A percentile compares a stretch with the other conserved stretches of the same genome.
Conservation (phyloP, 2,329 filamentous ascomycete genomes). For the Zymoseptoria crescenta region DNA sequence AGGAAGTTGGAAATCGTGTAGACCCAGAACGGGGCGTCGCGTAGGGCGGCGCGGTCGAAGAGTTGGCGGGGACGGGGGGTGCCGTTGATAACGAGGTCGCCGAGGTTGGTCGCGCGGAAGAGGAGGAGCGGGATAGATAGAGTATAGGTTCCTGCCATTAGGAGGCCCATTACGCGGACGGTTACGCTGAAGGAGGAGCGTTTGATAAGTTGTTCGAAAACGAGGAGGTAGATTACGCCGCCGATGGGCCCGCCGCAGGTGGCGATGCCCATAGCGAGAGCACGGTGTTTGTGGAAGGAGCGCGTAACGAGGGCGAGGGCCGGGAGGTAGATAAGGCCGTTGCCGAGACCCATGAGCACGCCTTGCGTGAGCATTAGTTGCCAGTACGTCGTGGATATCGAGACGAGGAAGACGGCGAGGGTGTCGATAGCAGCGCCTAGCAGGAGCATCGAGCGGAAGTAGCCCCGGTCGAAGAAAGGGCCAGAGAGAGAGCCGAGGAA, state of each 20-base stretch:
- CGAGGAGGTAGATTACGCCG: slow-evolving; percentile 45
- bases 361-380: slow-evolving; percentile 47
- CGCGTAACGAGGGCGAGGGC: slow-evolving; percentile 39
- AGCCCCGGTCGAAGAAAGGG: slow-evolving; percentile 43
- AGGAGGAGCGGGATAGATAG: slow-evolving; percentile 31
- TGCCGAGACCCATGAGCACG: slow-evolving; percentile 26
- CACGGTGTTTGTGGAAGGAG: slow-evolving; percentile 41
- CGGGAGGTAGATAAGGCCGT: slow-evolving; percentile 53
- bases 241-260: slow-evolving; percentile 44
- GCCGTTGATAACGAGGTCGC: slow-evolving; percentile 22
- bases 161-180: slow-evolving; percentile 44
- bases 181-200: slow-evolving; percentile 43
- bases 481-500: slow-evolving; percentile 43
- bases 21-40: slow-evolving; percentile 33
- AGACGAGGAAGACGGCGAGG: slow-evolving; percentile 45
- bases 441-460: slow-evolving; percentile 36
- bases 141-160: slow-evolving; percentile 37
- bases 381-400: slow-evolving; percentile 41
- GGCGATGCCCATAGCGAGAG: slow-evolving; percentile 40
- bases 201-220: slow-evolving; percentile 43
- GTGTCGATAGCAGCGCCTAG: slow-evolving; percentile 34
- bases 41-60: slow-evolving; percentile 35
- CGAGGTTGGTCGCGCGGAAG: slow-evolving; percentile 27
- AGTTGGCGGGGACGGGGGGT: slow-evolving; percentile 20
- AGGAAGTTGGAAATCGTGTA: slow-evolving; percentile 29